phyloP scores from a whole-genome alignment of 139 green algal genomes.

The Marvania coccoides region DNA sequence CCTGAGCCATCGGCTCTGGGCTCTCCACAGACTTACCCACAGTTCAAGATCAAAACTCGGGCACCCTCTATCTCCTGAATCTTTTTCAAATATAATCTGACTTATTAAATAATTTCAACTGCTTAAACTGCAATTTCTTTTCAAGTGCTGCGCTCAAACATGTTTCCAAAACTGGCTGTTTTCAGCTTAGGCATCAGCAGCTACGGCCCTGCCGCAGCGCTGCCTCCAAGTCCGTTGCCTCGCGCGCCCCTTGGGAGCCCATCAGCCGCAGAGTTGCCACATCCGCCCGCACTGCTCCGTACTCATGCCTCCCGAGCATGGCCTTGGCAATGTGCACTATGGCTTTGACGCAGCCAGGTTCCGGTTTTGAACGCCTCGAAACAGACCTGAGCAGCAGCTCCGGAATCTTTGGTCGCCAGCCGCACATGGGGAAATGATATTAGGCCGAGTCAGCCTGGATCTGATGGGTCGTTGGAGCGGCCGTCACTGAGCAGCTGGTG shows the following conservation, averaged over 20 bases:
- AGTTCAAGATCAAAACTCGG: too few species aligned
- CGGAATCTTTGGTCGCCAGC: constrained; percentile 31
- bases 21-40: too few species aligned
- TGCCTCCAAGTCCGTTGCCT: background rate
- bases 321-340: constrained; percentile 37
- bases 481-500: too few species aligned
- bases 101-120: too few species aligned
- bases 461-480: too few species aligned
- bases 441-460: too few species aligned
- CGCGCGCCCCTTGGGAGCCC: too few species aligned
- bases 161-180: constrained; percentile 3
- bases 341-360: constrained; percentile 30
- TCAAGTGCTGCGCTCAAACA: constrained; percentile 14
- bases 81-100: too few species aligned
- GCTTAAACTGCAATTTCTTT: too few species aligned
- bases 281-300: constrained; percentile 5
- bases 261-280: background rate
- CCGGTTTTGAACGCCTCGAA: constrained; percentile 18
- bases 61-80: too few species aligned
- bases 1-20: too few species aligned
- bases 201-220: constrained; percentile 1
- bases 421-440: too few species aligned
- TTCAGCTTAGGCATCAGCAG: background rate
- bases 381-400: constrained; percentile 18
- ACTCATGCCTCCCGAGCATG: constrained; percentile 16